A percentile compares a stretch with the other conserved stretches of the same genome.
Evolutionary conservation across 768 basidiomycete genomes (phyloP).

Genomic region (Termitomyces bulborhizus): DNA sequence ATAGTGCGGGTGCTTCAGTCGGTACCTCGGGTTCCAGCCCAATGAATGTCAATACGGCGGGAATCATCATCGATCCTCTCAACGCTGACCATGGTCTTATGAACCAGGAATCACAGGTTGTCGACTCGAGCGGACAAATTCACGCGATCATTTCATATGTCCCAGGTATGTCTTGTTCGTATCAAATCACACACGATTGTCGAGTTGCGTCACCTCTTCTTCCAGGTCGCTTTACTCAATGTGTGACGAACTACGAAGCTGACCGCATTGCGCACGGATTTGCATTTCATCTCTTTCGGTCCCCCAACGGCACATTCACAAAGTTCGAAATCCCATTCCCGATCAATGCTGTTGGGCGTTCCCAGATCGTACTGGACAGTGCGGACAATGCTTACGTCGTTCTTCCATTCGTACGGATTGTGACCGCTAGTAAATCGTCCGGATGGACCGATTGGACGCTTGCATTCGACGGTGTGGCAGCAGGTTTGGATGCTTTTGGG

Average conservation of each 20-base stretch:
- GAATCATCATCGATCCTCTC: conserved; percentile 36
- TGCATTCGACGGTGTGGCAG: conserved; percentile 33
- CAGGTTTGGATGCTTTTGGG: conserved; percentile 37
- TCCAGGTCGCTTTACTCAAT: conserved; percentile 39
- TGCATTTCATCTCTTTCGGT: conserved; percentile 38
- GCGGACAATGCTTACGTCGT: conserved; percentile 39
- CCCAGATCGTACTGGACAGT: conserved; percentile 37
- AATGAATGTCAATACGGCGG: conserved; percentile 35
- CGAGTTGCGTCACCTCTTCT: background rate
- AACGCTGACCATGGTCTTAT: conserved; percentile 45
- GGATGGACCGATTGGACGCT: conserved; percentile 43
- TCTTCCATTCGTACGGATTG: conserved; percentile 35
- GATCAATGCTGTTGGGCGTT: conserved; percentile 36
- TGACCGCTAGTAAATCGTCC: conserved; percentile 36
- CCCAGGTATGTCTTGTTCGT: conserved; percentile 25
- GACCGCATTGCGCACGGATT: conserved; percentile 29
- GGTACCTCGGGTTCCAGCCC: conserved; percentile 36
- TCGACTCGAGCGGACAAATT: conserved; percentile 38
- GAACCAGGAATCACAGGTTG: conserved; percentile 45
- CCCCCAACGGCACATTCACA: conserved; percentile 32
- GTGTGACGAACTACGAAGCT: conserved; percentile 34
- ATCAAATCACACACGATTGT: background rate
- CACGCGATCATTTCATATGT: conserved; percentile 45
- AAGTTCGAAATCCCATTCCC: conserved; percentile 42
- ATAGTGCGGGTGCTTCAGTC: conserved; percentile 30